These are phyloP conservation scores for Phytophthora crassamura DNA, from an alignment of 352 stramenopile species.

Conservation along the genomic window DNA sequence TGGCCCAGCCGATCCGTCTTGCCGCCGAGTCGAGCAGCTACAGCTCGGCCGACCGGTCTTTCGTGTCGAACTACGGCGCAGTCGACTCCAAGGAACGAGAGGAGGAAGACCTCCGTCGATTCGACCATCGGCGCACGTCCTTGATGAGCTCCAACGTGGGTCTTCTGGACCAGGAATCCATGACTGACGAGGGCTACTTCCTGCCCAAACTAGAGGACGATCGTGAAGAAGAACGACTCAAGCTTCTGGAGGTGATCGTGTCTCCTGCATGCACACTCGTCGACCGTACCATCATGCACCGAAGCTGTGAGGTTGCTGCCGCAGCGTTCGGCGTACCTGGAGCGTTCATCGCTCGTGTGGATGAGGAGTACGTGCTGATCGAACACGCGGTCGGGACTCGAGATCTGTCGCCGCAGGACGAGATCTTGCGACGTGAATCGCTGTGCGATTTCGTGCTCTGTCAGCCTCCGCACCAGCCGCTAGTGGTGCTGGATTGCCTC, in stretches of 20 bases:
- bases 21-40: slow-evolving; percentile 54
- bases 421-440: slow-evolving; percentile 54
- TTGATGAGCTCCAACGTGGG: slow-evolving; percentile 61
- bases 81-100: slow-evolving; percentile 41
- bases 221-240: slow-evolving; percentile 51
- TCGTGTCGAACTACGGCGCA: slow-evolving; percentile 11
- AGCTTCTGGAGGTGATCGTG: slow-evolving; percentile 57
- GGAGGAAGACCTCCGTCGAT: slow-evolving; percentile 26
- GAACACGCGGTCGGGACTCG: slow-evolving; percentile 51
- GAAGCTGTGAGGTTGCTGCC: slow-evolving; percentile 57
- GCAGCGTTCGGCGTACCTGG: slow-evolving; percentile 51
- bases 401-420: slow-evolving; percentile 30
- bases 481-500: slow-evolving; percentile 57
- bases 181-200: slow-evolving; percentile 50
- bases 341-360: slow-evolving; percentile 65
- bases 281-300: slow-evolving; percentile 62
- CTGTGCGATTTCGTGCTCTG: slow-evolving; percentile 68
- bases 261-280: slow-evolving; percentile 67
- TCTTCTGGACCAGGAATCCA: slow-evolving; percentile 54
- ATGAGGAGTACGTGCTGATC: slow-evolving; percentile 56
- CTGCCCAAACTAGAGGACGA: slow-evolving; percentile 45
- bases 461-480: slow-evolving; percentile 45
- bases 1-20: slow-evolving; percentile 37
- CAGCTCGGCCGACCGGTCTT: slow-evolving; percentile 40
- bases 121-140: slow-evolving; percentile 53